Evolutionary conservation across 2,329 filamentous ascomycete genomes (phyloP).

Genomic region (Fusarium avenaceum): DNA sequence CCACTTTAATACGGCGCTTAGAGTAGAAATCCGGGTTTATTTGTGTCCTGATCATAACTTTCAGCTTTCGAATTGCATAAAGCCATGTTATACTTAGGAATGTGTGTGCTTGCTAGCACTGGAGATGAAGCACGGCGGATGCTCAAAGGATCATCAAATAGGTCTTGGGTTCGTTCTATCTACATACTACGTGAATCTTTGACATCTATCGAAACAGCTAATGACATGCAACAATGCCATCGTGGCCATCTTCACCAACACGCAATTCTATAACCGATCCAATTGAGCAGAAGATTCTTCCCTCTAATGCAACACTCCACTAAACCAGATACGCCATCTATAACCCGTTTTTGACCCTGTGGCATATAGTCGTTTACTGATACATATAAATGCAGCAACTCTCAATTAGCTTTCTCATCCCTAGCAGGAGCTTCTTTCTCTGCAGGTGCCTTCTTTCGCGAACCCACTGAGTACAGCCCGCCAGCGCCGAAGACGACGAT

Average conservation of each 20-base stretch:
- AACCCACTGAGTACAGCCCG: slow-evolving; percentile 89
- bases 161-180: slow-evolving; percentile 4
- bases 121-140: background rate
- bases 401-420: slow-evolving; percentile 40
- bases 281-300: background rate
- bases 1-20: too few species aligned
- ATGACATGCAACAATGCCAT: background rate
- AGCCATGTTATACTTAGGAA: background rate
- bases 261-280: slow-evolving; percentile 3
- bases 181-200: background rate
- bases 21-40: too few species aligned
- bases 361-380: slow-evolving; percentile 3
- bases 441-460: slow-evolving; percentile 48
- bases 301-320: background rate
- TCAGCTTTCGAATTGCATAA: slow-evolving; percentile 10
- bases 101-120: background rate
- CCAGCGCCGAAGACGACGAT: slow-evolving; percentile 89
- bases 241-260: background rate
- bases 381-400: background rate
- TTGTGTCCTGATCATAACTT: too few species aligned
- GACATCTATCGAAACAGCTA: background rate
- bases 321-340: slow-evolving; percentile 25
- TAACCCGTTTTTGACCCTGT: slow-evolving; percentile 1
- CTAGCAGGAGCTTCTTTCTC: slow-evolving; percentile 16
- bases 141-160: background rate